Conservation (phyloP, 2,329 filamentous ascomycete genomes). For the Chaetomiaceae sp. region DNA sequence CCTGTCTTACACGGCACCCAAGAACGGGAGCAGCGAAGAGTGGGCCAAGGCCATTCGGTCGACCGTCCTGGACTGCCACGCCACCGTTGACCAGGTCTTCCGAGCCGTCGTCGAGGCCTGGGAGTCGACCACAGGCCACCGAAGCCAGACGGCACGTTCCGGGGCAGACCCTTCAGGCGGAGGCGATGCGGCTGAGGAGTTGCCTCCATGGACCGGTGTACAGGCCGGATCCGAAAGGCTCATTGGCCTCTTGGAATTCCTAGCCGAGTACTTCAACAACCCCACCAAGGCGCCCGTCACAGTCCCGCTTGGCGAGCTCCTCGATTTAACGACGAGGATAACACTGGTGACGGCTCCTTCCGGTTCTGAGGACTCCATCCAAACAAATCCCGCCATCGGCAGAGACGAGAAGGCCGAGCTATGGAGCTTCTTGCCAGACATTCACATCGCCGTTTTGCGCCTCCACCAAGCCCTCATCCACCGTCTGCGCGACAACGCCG, state of each 20-base stretch:
- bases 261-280: constrained; percentile 59
- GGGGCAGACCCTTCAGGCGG: constrained; percentile 47
- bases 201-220: constrained; percentile 73
- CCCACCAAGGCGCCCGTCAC: constrained; percentile 62
- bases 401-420: constrained; percentile 79
- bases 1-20: constrained; percentile 77
- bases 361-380: constrained; percentile 47
- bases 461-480: constrained; percentile 55
- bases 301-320: constrained; percentile 61
- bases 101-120: constrained; percentile 77
- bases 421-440: constrained; percentile 65
- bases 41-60: constrained; percentile 66
- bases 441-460: constrained; percentile 68
- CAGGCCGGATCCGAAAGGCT: constrained; percentile 68
- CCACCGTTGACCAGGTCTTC: constrained; percentile 71
- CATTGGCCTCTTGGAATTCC: constrained; percentile 57
- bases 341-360: constrained; percentile 57
- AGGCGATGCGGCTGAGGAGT: constrained; percentile 40
- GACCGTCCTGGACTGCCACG: constrained; percentile 62
- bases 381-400: constrained; percentile 67
- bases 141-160: constrained; percentile 39
- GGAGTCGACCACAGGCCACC: constrained; percentile 60
- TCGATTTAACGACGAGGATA: constrained; percentile 67
- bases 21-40: constrained; percentile 70
- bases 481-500: constrained; percentile 53